Base-by-base conservation (phyloP, 176 grass and related monocot genomes). In the Oryza officinalis region DNA sequence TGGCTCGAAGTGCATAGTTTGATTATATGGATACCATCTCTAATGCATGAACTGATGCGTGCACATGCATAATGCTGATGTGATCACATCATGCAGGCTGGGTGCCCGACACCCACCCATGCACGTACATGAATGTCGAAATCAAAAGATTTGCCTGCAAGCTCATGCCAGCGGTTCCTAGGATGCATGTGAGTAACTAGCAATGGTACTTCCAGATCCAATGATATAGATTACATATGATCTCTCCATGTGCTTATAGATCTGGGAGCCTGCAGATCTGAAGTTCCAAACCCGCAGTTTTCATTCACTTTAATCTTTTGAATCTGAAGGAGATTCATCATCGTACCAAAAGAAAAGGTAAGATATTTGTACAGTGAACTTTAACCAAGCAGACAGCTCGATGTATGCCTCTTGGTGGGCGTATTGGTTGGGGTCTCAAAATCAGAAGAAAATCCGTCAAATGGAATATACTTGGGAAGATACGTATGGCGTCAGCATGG, bases 201-300 rank as follows among this genome's bases (percentile, higher is more conserved):
- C 32, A 46, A 41, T 47, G 0, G 25, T 59, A 47, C 27, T n/a
- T 23, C 57, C 57, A 59, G 54, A 61, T 61, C 22, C 57, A 61
- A n/a, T 61, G 57, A 61, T 61, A 10, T 35, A 38, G 37, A 38
- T 6, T 25, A 25, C 57, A 25, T 25, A 25, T 84, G 76, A 89
- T 78, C 80, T 65, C 57, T 52, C 74, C 80, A 78, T 73, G 80
- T 85, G 82, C 87, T 85, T 85, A 85, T 85, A 28, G 76, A 82
- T 20, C 80, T 61, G 47, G 67, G 18, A 61, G 3, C 25, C 52
- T 13, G 23, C 40, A 47, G 79, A 89, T 89, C 77, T 76, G 45
- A 64, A 69, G 31, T 69, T 77, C 63, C 41, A 46, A 80, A 26
- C 2, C 2, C 26, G 27, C 49, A 69, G 41, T 50, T 8, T 33